Evolutionary conservation across 495 filamentous ascomycete species (phyloP).

Genomic region (Tuber magnatum): DNA sequence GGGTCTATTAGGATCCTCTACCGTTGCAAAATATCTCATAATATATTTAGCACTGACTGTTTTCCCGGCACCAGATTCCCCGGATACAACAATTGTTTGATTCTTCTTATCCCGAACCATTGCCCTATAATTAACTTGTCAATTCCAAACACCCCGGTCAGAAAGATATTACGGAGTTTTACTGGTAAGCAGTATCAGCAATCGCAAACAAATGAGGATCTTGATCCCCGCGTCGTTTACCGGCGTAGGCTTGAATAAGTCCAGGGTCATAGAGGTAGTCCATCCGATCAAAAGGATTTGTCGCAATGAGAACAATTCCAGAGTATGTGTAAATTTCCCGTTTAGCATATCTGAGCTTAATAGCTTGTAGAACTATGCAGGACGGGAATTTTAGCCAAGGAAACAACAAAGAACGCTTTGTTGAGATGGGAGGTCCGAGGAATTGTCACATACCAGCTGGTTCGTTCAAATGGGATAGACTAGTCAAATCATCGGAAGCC

Average conservation of each 20-base stretch:
- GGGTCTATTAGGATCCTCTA: constrained; percentile 86
- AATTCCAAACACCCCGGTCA: constrained; percentile 9
- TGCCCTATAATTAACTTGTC: constrained; percentile 54
- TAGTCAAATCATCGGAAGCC: constrained; percentile 96
- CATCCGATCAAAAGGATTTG: constrained; percentile 95
- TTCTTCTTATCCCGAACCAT: constrained; percentile 95
- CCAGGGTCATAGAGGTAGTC: constrained; percentile 98
- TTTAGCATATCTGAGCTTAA: constrained; percentile 93
- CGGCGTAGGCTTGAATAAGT: constrained; percentile 98
- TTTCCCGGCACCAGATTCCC: constrained; percentile 96
- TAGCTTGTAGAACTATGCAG: constrained; percentile 81
- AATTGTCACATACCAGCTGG: constrained; percentile 65
- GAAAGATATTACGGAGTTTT: constrained; percentile 42
- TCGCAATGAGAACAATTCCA: constrained; percentile 96
- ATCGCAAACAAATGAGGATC: constrained; percentile 98
- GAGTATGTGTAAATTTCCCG: constrained; percentile 99
- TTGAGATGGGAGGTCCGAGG: neutral
- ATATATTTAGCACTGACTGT: constrained; percentile 99
- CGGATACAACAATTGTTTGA: constrained; percentile 97
- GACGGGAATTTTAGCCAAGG: constrained; percentile 4
- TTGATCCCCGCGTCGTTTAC: constrained; percentile 91
- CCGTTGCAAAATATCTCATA: constrained; percentile 98
- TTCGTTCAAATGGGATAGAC: constrained; percentile 95
- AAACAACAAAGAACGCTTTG: constrained; percentile 13
- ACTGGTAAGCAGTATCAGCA: constrained; percentile 97